phyloP scores from a whole-genome alignment of 257 asterid genomes.

The Solanum bukasovii region DNA sequence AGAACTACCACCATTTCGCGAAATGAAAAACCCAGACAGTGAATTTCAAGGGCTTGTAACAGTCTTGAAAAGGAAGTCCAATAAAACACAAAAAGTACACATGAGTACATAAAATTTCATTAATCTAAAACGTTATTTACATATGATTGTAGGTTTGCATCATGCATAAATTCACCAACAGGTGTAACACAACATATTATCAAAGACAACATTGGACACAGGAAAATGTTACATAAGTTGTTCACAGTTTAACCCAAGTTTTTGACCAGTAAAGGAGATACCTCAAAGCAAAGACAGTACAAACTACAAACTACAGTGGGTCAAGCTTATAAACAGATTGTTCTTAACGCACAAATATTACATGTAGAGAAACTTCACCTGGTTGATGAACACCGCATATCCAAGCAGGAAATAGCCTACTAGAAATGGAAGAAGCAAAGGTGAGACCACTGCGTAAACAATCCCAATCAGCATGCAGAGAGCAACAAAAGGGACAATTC shows the following conservation, averaged over 20 bases:
- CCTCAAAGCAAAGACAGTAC: not conserved
- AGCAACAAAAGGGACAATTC: constrained; percentile 62
- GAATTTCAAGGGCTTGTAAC: not conserved
- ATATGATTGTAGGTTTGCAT: not conserved
- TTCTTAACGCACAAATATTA: not conserved
- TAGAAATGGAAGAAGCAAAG: constrained; percentile 79
- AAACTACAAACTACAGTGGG: not conserved
- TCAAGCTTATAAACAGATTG: not conserved
- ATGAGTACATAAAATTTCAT: not conserved
- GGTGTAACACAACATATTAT: not conserved
- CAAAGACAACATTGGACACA: not conserved
- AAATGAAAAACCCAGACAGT: not conserved
- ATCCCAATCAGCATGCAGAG: constrained; percentile 73
- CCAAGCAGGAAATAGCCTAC: constrained; percentile 81
- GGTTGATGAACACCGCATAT: constrained; percentile 70
- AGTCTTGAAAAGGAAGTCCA: not conserved
- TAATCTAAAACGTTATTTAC: not conserved
- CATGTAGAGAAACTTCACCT: constrained; percentile 33
- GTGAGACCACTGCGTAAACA: constrained; percentile 96
- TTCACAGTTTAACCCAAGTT: not conserved
- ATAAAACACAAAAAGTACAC: not conserved
- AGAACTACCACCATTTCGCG: not conserved
- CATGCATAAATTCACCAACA: not conserved
- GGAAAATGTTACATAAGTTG: not conserved
- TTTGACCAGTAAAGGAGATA: not conserved